Evolutionary conservation across 1,284 basidiomycete genomes (phyloP).

Genomic region (Lentinula novae-zelandiae): DNA sequence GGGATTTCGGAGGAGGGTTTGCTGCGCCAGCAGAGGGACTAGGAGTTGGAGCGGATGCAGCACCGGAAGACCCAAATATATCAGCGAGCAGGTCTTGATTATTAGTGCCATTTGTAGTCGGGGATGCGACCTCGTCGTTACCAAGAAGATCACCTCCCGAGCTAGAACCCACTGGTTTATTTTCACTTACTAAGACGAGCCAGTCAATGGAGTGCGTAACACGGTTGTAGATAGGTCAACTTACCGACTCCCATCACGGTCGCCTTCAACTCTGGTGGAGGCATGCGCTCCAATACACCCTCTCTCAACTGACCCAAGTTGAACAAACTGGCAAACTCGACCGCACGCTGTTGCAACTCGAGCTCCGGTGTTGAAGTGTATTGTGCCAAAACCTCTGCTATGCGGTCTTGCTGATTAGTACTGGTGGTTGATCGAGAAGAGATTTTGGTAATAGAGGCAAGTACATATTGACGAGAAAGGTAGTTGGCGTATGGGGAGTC

Average conservation of each 20-base stretch:
- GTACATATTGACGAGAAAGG: conserved; percentile 88
- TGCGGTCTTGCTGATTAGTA: conserved; percentile 70
- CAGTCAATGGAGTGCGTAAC: not conserved
- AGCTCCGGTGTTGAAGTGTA: conserved; percentile 87
- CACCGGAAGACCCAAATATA: conserved; percentile 64
- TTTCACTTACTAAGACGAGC: conserved; percentile 72
- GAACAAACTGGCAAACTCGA: conserved; percentile 91
- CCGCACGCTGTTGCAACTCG: conserved; percentile 93
- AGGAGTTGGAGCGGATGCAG: conserved; percentile 35
- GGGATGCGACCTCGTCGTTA: conserved; percentile 58
- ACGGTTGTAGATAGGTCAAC: conserved; percentile 24
- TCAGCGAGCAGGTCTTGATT: conserved; percentile 87
- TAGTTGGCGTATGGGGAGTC: conserved; percentile 95
- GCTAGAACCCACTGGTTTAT: conserved; percentile 90
- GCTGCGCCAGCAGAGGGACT: conserved; percentile 37
- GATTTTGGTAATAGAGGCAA: conserved; percentile 90
- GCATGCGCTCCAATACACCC: conserved; percentile 98
- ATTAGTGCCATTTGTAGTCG: conserved; percentile 36
- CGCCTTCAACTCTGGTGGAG: conserved; percentile 92
- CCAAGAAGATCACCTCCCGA: conserved; percentile 71
- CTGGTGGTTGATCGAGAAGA: conserved; percentile 72
- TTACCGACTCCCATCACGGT: conserved; percentile 88
- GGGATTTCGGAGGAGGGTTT: conserved; percentile 37
- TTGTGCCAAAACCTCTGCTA: conserved; percentile 69
- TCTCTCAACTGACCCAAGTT: conserved; percentile 69